Base-by-base conservation (phyloP, 108 stramenopile genomes). In the Pseudonitzschia multiseries region DNA sequence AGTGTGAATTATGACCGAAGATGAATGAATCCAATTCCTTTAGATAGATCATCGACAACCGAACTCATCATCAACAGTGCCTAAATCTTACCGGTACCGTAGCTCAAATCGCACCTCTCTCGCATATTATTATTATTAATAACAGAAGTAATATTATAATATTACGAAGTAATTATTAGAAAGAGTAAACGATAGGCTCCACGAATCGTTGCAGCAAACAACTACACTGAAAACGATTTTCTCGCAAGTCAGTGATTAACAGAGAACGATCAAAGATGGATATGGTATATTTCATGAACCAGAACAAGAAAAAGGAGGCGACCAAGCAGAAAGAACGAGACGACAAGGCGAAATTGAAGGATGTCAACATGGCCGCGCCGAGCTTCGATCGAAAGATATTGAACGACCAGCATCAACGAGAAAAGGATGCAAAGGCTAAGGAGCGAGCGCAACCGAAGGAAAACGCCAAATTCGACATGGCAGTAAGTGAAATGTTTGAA, bases 281-380 rank as follows among this genome's bases (percentile, higher is more conserved):
- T 48, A 77, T 77, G 74, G 72, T 78, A 71, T 78, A 78, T 61
- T 78, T 78, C 72, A 78, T 78, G 77, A 41, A 57, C 9, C 77
- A 78, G 48, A 78, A 78, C 65, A 78, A 78, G 77, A 69, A 75
- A 26, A 75, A 68, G 66, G 77, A 78, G 43, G 77, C 71, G 31
- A 43, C 43, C 21, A 78, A 78, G 29, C 70, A 78, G 57, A 78
- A 78, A 50, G 77, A 78, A 48, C 64, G 77, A 29, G 65, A 27
- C 1, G 71, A 78, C 36, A 78, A 78, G 42, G 52, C 52, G 36
- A 78, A 78, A 53, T 51, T 67, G 57, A 78, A 78, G 71, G 77
- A 78, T 78, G 71, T 79, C 52, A 74, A 74, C 63, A 80, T 80
- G 69, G 60, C 69, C 8, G 72, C 57, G 10, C 71, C 81, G 5